Base-by-base conservation (phyloP, 1,284 basidiomycete species). In the Heterobasidion irregulare region DNA sequence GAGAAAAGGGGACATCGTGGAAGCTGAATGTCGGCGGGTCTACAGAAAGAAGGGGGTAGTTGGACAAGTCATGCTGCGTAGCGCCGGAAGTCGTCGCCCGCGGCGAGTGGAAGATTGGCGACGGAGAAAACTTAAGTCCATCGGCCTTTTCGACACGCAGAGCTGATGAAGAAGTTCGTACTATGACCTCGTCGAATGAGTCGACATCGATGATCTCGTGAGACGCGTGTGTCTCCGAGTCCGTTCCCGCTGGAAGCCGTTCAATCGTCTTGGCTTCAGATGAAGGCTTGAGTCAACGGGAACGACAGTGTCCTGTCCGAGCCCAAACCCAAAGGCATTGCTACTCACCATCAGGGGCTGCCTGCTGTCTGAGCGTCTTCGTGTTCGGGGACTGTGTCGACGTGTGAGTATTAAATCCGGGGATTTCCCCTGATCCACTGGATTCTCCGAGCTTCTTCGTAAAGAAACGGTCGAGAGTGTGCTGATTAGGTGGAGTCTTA, bases 1-100 rank as follows among this genome's bases (percentile, higher is more conserved):
- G 65, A 38, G 66, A 69, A 75, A 74, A 82, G 7, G 72, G 70
- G 49, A 59, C 54, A 16, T 56, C 51, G 44, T 66, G 58, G 64
- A 72, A 55, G 56, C 72, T 64, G 63, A 79, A 82, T 10, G 57
- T 54, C 1, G 71, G 59, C 32, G 79, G 76, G 57, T 84, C 80
- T 45, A 75, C 65, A 51, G 73, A 70, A 13, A 84, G 66, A 53
- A 66, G 57, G 35, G 57, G 55, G 59, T 76, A 75, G 18, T 56
- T 55, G 15, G 58, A 53, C 19, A 57, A 56, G 51, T 59, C 52
- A 47, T 53, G 18, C 10, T 32, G 26, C 26, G 26, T 26, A 26
- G 26, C 12, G n/a, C n/a, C 44, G 12, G 1, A n/a, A 45, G 44
- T 26, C 26, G 26, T 26, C 26, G 26, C 26, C 26, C 6, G 26